Evolutionary conservation across 768 basidiomycete species (phyloP).

Genomic region (Kwoniella mangroviensis): DNA sequence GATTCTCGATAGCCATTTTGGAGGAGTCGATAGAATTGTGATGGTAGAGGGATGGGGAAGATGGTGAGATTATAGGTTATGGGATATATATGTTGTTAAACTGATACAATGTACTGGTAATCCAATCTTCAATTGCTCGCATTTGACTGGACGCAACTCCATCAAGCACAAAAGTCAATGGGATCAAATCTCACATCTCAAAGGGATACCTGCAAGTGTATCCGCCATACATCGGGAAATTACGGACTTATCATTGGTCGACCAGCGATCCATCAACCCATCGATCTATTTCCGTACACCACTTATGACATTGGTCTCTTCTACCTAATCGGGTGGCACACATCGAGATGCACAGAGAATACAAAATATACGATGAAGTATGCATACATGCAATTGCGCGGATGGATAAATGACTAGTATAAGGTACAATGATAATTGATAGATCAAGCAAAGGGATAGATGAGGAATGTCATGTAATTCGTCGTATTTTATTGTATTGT

Average conservation of each 20-base stretch:
- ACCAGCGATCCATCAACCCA: background rate
- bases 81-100: background rate
- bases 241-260: conserved; percentile 20
- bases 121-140: background rate
- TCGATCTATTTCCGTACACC: background rate
- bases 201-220: background rate
- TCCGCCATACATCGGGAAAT: conserved; percentile 14
- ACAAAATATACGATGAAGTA: background rate
- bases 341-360: background rate
- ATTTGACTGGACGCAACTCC: conserved; percentile 4
- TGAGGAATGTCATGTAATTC: conserved; percentile 1
- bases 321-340: background rate
- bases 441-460: too few relatives aligned
- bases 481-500: background rate
- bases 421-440: background rate
- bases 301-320: background rate
- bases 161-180: background rate
- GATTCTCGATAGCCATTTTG: conserved; percentile 30
- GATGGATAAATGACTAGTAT: background rate
- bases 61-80: background rate
- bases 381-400: background rate
- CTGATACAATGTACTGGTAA: background rate
- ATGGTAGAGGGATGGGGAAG: background rate
- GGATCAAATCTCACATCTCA: background rate
- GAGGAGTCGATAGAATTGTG: background rate